These are phyloP conservation scores for Podospora didyma DNA, from an alignment of 495 filamentous ascomycete species.

Conservation along the genomic window DNA sequence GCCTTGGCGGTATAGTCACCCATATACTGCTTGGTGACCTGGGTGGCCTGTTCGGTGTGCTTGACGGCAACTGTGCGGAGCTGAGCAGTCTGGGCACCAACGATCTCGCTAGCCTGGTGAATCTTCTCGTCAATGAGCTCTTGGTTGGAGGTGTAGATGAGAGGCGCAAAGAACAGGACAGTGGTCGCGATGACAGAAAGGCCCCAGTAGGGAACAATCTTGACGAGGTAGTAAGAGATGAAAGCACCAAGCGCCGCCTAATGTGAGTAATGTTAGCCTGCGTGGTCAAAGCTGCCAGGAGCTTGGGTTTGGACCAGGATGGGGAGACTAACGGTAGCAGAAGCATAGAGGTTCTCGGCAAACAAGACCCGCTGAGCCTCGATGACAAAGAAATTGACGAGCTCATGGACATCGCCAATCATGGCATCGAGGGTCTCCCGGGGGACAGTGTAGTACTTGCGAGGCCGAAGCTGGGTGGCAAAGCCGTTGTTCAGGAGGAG, in stretches of 20 bases:
- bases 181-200: slow-evolving; percentile 74
- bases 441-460: slow-evolving; percentile 87
- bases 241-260: slow-evolving; percentile 57
- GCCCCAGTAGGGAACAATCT: slow-evolving; percentile 90
- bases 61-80: slow-evolving; percentile 74
- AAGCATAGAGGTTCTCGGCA: slow-evolving; percentile 84
- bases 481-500: slow-evolving; percentile 71
- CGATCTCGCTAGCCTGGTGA: slow-evolving; percentile 60
- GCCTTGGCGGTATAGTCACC: slow-evolving; percentile 84
- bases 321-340: slow-evolving; percentile 63
- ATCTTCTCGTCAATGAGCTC: slow-evolving; percentile 89
- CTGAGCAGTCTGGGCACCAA: slow-evolving; percentile 78
- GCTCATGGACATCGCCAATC: slow-evolving; percentile 81
- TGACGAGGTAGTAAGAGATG: slow-evolving; percentile 88
- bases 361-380: slow-evolving; percentile 94
- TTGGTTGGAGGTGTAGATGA: slow-evolving; percentile 89
- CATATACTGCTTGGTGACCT: slow-evolving; percentile 73
- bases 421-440: slow-evolving; percentile 75
- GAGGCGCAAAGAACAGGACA: slow-evolving; percentile 76
- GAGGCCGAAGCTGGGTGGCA: slow-evolving; percentile 80
- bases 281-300: slow-evolving; percentile 7
- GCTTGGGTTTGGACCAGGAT: neutral
- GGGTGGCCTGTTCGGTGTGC: slow-evolving; percentile 72
- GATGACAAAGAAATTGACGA: slow-evolving; percentile 96
- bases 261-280: slow-evolving; percentile 12